A percentile compares a stretch with the other conserved stretches of the same genome.
Evolutionary conservation across 2,329 filamentous ascomycete genomes (phyloP).

Genomic region (Aspergillus piperis): DNA sequence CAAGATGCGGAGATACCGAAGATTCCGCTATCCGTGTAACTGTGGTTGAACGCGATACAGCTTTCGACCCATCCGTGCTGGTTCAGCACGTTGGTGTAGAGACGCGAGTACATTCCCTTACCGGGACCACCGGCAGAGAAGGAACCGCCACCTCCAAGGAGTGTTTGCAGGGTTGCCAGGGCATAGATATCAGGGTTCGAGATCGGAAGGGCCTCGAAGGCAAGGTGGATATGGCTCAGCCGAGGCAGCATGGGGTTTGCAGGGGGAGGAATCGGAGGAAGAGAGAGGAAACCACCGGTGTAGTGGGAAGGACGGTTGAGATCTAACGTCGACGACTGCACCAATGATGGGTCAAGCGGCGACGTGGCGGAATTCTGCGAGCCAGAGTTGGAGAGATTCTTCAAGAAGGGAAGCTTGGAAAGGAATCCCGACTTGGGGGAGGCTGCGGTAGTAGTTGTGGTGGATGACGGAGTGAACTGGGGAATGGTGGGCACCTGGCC

Average conservation of each 20-base stretch:
- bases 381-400: conserved; percentile 78
- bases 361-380: conserved; percentile 59
- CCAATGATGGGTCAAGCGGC: conserved; percentile 52
- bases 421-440: conserved; percentile 64
- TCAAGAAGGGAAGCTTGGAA: conserved; percentile 85
- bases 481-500: conserved; percentile 38
- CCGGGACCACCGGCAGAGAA: conserved; percentile 96
- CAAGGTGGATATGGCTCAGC: conserved; percentile 90
- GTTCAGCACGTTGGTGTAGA: conserved; percentile 97
- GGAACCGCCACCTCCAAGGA: conserved; percentile 92
- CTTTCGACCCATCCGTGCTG: conserved; percentile 97
- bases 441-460: conserved; percentile 37
- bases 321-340: conserved; percentile 53
- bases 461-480: conserved; percentile 45
- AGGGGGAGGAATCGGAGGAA: conserved; percentile 77
- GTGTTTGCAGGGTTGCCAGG: conserved; percentile 89
- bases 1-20: conserved; percentile 93
- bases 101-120: conserved; percentile 97
- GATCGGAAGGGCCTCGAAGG: conserved; percentile 92
- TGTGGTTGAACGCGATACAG: conserved; percentile 95
- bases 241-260: conserved; percentile 74
- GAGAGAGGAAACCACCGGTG: conserved; percentile 87
- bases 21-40: conserved; percentile 91
- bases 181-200: conserved; percentile 92
- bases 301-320: conserved; percentile 73